Evolutionary conservation across 257 asterid species (phyloP), one percentile per base, ranked within the genome.

Genomic region (Przewalskia tangutica): DNA sequence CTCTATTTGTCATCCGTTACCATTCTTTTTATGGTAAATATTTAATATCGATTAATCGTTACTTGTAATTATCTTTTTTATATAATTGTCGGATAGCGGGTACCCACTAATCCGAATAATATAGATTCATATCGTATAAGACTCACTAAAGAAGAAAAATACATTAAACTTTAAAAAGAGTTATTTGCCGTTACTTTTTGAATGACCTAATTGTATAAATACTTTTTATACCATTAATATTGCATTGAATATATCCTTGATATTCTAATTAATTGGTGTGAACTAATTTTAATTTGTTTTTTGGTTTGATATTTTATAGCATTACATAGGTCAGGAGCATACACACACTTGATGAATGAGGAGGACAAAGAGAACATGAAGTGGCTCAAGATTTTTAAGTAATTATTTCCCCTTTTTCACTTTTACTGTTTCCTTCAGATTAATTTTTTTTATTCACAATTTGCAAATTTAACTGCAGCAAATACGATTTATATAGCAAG

Each of bases 1-100:
- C 91, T 64, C 84, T 90, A 80, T 90, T 90, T 85, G 85, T 88
- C 63, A 76, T 90, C 67, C 90, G 93, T 18, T 90, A 83, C 85
- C 93, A 90, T 42, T 90, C 93, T 8, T 90, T 90, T 81, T 90
- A 90, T 59, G 78, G 78, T 71, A 46, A 46, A 14, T 2, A 63
- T 27, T 68, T 4, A 20, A 2, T 50, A 27, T 2, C 32, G 32
- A 27, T 27, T 27, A 27, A 27, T 27, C 32, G 1, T 27, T 38
- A 38, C 42, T 38, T 38, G 6, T 38, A 38, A 38, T 38, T 38
- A 38, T 38, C 3, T 1, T 38, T 38, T 38, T 38, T 38, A 6
- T 38, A 38, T 38, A 48, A 8, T 48, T 48, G 2, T 48, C 54
- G 13, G 51, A 8, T 46, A 6, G 4, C 5, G 42, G 6, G 42